Evolutionary conservation across 108 stramenopile genomes (phyloP).

Genomic region (Fistulifera pelliculosa): DNA sequence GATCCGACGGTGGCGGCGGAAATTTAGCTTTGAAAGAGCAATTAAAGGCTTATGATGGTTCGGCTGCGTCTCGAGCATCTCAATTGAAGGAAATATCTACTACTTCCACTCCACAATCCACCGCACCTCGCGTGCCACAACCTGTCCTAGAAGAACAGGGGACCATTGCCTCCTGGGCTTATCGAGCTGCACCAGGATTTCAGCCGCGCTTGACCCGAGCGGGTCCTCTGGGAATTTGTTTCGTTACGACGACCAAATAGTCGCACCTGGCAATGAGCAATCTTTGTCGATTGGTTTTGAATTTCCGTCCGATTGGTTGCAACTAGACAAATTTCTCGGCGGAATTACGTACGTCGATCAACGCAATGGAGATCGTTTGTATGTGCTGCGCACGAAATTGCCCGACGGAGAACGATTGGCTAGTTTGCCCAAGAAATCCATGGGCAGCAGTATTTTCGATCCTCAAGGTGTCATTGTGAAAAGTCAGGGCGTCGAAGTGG

Average conservation of each 20-base stretch:
- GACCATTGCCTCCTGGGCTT: constrained; percentile 17
- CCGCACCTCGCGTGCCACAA: constrained; percentile 2
- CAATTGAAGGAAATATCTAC: constrained; percentile 13
- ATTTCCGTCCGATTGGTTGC: constrained; percentile 74
- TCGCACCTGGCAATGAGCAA: constrained; percentile 11
- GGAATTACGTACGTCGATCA: constrained; percentile 76
- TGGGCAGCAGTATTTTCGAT: constrained; percentile 48
- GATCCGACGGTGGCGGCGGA: not conserved
- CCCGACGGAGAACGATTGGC: constrained; percentile 38
- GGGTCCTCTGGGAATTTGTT: constrained; percentile 20
- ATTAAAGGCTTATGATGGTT: constrained; percentile 31
- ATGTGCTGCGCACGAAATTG: constrained; percentile 44
- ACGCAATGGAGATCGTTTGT: constrained; percentile 69
- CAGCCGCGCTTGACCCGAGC: constrained; percentile 11
- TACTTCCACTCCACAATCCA: constrained; percentile 1
- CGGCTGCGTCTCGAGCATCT: constrained; percentile 15
- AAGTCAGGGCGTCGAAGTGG: constrained; percentile 42
- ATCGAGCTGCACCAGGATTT: constrained; percentile 20
- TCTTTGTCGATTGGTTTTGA: constrained; percentile 19
- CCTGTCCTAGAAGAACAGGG: not conserved
- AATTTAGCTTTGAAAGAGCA: constrained; percentile 17
- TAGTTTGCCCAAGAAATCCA: constrained; percentile 35
- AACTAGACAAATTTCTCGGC: constrained; percentile 51
- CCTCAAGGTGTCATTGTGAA: constrained; percentile 45
- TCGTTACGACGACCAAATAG: constrained; percentile 21